Conservation (phyloP, 2,329 filamentous ascomycete species). For the Tricladium varicosporioides region DNA sequence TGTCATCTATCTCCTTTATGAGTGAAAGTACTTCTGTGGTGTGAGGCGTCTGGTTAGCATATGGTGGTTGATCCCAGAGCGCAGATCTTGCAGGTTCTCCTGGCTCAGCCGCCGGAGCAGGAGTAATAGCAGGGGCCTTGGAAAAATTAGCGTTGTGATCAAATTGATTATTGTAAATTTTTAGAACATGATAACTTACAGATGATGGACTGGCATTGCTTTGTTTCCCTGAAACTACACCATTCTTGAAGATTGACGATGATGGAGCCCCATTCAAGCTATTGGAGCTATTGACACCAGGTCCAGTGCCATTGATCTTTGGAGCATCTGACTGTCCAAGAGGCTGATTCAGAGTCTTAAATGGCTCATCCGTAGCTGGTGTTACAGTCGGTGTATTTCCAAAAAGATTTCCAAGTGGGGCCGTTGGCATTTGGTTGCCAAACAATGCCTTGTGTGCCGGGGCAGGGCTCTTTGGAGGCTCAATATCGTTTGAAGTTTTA, state of each 20-base stretch:
- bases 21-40: conserved; percentile 2
- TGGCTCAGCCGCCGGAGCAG: neutral
- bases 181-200: conserved; percentile 6
- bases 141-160: neutral
- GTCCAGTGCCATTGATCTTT: conserved; percentile 11
- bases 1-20: neutral
- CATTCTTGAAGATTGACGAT: neutral
- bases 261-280: neutral
- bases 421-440: conserved; percentile 4
- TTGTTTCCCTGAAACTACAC: neutral
- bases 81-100: neutral
- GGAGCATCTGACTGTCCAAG: conserved; percentile 1
- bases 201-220: neutral
- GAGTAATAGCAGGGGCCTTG: neutral
- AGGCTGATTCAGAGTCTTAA: conserved; percentile 14
- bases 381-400: conserved; percentile 1
- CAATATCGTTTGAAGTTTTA: neutral
- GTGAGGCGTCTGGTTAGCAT: neutral
- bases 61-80: neutral
- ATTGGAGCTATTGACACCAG: neutral
- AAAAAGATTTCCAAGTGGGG: conserved; percentile 12
- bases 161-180: no score
- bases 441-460: conserved; percentile 11
- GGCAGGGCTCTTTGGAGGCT: neutral
- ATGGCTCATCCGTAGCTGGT: conserved; percentile 6